phyloP scores from a whole-genome alignment of 495 filamentous ascomycete genomes.

The Neurospora africana region DNA sequence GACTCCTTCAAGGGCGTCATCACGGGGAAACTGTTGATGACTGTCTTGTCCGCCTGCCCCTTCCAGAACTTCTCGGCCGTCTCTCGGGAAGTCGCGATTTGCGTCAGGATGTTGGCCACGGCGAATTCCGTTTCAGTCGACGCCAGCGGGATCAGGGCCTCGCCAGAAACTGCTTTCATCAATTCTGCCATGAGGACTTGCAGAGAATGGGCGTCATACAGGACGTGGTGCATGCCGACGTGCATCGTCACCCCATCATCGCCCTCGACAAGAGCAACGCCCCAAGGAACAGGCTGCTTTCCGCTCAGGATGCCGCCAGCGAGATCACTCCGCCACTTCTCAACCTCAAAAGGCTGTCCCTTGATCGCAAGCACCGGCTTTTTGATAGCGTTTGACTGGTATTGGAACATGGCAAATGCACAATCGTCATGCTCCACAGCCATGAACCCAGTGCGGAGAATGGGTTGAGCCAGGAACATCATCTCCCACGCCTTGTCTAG shows the following conservation, averaged over 20 bases:
- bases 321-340: slow-evolving; percentile 21
- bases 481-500: slow-evolving; percentile 48
- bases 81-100: slow-evolving; percentile 22
- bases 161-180: slow-evolving; percentile 7
- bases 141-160: background rate
- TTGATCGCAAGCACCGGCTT: background rate
- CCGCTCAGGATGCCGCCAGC: slow-evolving; percentile 2
- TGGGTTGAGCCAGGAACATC: slow-evolving; percentile 44
- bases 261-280: slow-evolving; percentile 12
- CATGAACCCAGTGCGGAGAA: slow-evolving; percentile 62
- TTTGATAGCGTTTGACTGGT: slow-evolving; percentile 8
- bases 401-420: slow-evolving; percentile 60
- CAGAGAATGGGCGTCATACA: slow-evolving; percentile 70
- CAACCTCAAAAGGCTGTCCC: slow-evolving; percentile 12
- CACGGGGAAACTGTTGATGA: slow-evolving; percentile 55
- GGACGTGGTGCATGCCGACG: slow-evolving; percentile 52
- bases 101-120: slow-evolving; percentile 43
- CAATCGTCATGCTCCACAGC: slow-evolving; percentile 45
- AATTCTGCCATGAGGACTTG: slow-evolving; percentile 49
- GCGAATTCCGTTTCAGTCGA: slow-evolving; percentile 24
- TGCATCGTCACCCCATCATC: slow-evolving; percentile 30
- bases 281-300: slow-evolving; percentile 21
- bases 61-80: slow-evolving; percentile 51
- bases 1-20: slow-evolving; percentile 49
- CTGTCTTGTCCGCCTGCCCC: slow-evolving; percentile 36